Conservation (phyloP, 2,329 filamentous ascomycete species). For the Pseudocercospora eumusae region DNA sequence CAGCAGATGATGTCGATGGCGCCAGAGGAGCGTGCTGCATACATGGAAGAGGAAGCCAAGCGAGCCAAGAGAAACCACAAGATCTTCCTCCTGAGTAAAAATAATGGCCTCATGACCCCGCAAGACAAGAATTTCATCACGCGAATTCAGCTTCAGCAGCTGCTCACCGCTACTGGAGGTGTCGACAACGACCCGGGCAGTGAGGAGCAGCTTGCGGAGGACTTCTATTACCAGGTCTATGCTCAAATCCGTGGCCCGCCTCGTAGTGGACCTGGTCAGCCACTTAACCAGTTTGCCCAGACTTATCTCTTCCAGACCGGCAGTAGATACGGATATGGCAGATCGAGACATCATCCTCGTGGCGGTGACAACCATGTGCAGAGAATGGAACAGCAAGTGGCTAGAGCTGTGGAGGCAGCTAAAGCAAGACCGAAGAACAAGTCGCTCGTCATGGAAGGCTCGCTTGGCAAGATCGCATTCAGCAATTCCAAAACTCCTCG, state of each 20-base stretch:
- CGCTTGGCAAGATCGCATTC: slow-evolving; percentile 96
- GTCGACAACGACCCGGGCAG: slow-evolving; percentile 71
- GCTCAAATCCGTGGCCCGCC: slow-evolving; percentile 86
- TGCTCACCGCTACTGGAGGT: slow-evolving; percentile 89
- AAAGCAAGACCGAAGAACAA: slow-evolving; percentile 98
- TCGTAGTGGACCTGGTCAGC: slow-evolving; percentile 87
- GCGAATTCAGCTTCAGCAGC: slow-evolving; percentile 92
- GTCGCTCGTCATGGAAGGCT: slow-evolving; percentile 93
- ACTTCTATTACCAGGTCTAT: slow-evolving; percentile 98
- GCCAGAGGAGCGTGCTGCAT: slow-evolving; percentile 80
- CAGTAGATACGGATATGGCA: slow-evolving; percentile 71
- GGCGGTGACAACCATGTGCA: slow-evolving; percentile 96
- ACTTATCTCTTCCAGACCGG: slow-evolving; percentile 97
- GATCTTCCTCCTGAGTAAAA: slow-evolving; percentile 87
- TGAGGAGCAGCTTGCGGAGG: slow-evolving; percentile 80
- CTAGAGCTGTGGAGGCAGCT: slow-evolving; percentile 92
- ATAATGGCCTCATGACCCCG: slow-evolving; percentile 97
- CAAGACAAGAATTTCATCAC: slow-evolving; percentile 99
- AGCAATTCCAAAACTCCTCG: slow-evolving; percentile 98
- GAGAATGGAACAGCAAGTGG: slow-evolving; percentile 98
- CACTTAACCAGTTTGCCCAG: slow-evolving; percentile 93
- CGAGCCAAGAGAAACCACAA: slow-evolving; percentile 97
- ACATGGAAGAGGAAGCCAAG: slow-evolving; percentile 87
- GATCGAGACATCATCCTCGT: slow-evolving; percentile 67
- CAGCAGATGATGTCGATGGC: slow-evolving; percentile 75